Conservation (phyloP, 805 yeast genomes). For the Komagataella pseudopastoris region DNA sequence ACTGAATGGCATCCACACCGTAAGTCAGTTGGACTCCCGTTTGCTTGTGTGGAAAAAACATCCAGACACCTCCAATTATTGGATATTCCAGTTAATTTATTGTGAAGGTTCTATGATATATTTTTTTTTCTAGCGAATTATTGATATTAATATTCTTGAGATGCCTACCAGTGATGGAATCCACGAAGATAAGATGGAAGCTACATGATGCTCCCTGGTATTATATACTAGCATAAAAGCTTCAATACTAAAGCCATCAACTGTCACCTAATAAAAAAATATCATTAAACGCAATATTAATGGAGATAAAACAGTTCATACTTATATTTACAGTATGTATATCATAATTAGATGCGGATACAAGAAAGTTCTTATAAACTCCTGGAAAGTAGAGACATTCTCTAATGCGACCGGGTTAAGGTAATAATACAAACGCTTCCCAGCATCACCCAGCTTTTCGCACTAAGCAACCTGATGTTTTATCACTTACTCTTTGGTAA, state of each 20-base stretch:
- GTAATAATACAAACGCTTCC: slow-evolving; percentile 3
- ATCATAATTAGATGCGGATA: background rate
- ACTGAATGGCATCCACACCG: background rate
- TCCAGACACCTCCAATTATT: slow-evolving; percentile 6
- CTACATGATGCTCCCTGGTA: background rate
- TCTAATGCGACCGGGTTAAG: background rate
- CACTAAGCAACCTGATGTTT: slow-evolving; percentile 22
- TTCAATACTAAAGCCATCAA: no score
- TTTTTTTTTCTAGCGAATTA: background rate
- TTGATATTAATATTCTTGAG: background rate
- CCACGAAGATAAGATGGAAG: background rate
- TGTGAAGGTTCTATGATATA: no score
- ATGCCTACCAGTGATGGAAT: background rate
- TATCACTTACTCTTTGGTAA: background rate
- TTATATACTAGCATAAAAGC: no score
- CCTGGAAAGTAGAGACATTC: background rate
- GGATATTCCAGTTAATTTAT: background rate
- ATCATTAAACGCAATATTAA: no score
- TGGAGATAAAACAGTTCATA: background rate
- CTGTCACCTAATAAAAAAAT: no score
- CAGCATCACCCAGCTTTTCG: slow-evolving; percentile 6
- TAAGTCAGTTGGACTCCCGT: background rate
- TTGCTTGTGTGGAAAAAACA: background rate
- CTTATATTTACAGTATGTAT: background rate
- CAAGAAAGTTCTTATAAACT: background rate